phyloP scores from a whole-genome alignment of 805 yeast genomes.

The Candida vaughaniae region DNA sequence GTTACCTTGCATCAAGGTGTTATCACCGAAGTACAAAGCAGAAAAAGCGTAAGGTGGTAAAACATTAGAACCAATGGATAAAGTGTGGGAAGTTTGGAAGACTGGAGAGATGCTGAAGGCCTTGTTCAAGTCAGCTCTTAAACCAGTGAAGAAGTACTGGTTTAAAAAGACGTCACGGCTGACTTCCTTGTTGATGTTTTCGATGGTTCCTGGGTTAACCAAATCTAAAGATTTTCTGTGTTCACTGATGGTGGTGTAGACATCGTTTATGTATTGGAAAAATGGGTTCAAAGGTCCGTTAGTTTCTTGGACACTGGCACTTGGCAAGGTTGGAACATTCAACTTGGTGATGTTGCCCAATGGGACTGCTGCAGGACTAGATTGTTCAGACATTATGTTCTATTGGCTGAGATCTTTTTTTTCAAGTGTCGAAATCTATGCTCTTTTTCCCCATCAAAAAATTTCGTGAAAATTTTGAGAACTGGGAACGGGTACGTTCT shows the following conservation, averaged over 20 bases:
- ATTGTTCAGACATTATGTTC: slow-evolving; percentile 9
- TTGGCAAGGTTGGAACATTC: slow-evolving; percentile 56
- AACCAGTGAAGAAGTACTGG: slow-evolving; percentile 90
- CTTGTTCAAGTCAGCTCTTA: slow-evolving; percentile 94
- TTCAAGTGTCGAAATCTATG: too few relatives aligned
- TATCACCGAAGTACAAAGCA: slow-evolving; percentile 85
- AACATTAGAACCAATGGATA: slow-evolving; percentile 80
- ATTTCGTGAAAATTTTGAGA: slow-evolving; percentile 5
- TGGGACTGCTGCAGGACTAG: slow-evolving; percentile 40
- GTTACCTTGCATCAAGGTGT: slow-evolving; percentile 85
- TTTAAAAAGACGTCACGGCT: slow-evolving; percentile 87
- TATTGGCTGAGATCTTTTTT: neutral
- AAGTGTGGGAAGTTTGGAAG: slow-evolving; percentile 94
- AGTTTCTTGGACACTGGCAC: slow-evolving; percentile 52
- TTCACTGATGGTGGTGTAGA: slow-evolving; percentile 65
- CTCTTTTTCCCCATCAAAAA: too few relatives aligned
- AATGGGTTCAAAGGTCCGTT: slow-evolving; percentile 65
- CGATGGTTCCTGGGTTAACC: slow-evolving; percentile 91
- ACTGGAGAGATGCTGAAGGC: slow-evolving; percentile 88
- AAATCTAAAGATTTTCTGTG: slow-evolving; percentile 83
- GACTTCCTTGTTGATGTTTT: slow-evolving; percentile 90
- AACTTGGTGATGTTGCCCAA: slow-evolving; percentile 62
- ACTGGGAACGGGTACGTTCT: neutral
- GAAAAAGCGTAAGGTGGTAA: slow-evolving; percentile 90
- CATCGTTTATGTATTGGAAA: slow-evolving; percentile 74